A percentile compares a stretch with the other conserved stretches of the same genome.
These are phyloP conservation scores for Hevea brasiliensis DNA, from an alignment of 345 rosid species.

Conservation along the genomic window DNA sequence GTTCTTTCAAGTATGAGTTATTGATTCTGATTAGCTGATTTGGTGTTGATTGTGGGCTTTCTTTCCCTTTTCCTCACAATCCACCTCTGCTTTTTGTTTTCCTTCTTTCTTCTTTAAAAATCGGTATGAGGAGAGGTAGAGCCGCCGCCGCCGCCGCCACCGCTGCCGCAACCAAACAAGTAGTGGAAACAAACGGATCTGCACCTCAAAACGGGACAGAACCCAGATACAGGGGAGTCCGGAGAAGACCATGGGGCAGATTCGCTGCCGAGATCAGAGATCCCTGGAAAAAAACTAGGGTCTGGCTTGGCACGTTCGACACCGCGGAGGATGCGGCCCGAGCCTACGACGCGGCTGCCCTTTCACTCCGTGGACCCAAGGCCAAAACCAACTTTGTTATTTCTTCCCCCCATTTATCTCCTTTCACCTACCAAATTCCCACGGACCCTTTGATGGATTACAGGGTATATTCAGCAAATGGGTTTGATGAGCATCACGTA, in stretches of 20 bases:
- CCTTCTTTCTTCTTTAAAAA: background rate
- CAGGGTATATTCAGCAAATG: slow-evolving; percentile 40
- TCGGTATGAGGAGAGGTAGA: slow-evolving; percentile 66
- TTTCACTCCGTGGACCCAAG: slow-evolving; percentile 76
- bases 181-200: slow-evolving; percentile 38
- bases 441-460: slow-evolving; percentile 22
- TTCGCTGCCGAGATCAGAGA: slow-evolving; percentile 97
- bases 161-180: slow-evolving; percentile 15
- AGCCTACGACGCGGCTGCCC: slow-evolving; percentile 88
- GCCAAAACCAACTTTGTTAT: slow-evolving; percentile 82
- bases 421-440: slow-evolving; percentile 17
- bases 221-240: slow-evolving; percentile 82
- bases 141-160: slow-evolving; percentile 34
- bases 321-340: slow-evolving; percentile 92
- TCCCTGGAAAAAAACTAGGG: slow-evolving; percentile 77
- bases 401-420: slow-evolving; percentile 18
- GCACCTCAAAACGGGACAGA: slow-evolving; percentile 32
- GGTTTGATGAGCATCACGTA: slow-evolving; percentile 36
- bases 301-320: slow-evolving; percentile 92
- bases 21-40: background rate
- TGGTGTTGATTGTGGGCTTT: slow-evolving; percentile 1
- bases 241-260: slow-evolving; percentile 89
- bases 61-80: background rate
- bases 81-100: background rate
- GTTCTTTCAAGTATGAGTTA: background rate